These are phyloP conservation scores for Raphanus hybrid DNA, from an alignment of 441 rosid species.

Conservation along the genomic window DNA sequence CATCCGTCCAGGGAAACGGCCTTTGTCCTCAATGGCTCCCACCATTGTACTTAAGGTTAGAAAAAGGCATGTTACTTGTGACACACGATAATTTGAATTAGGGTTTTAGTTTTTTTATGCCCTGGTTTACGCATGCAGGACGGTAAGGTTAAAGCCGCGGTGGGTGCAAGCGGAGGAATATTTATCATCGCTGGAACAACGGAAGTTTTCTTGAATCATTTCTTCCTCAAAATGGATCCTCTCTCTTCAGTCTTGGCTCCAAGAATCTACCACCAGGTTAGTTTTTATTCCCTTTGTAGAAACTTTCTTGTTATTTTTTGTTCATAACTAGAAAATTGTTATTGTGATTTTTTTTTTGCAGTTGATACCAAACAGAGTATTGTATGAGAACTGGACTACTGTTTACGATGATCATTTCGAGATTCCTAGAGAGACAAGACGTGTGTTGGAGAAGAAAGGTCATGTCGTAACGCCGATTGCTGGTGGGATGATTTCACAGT, in stretches of 20 bases:
- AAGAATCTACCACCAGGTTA: constrained; percentile 58
- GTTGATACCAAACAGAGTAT: constrained; percentile 53
- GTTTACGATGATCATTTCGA: constrained; percentile 50
- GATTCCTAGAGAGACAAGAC: constrained; percentile 47
- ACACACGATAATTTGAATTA: neutral
- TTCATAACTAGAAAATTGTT: neutral
- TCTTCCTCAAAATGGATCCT: constrained; percentile 55
- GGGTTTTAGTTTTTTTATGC: neutral
- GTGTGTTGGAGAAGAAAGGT: constrained; percentile 50
- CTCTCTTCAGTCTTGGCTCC: constrained; percentile 56
- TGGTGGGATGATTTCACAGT: constrained; percentile 54
- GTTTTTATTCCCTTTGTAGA: constrained; percentile 10
- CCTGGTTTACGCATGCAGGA: constrained; percentile 36
- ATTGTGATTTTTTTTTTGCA: constrained; percentile 30
- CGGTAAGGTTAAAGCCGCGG: constrained; percentile 47
- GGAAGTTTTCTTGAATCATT: constrained; percentile 59
- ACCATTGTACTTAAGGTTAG: constrained; percentile 54
- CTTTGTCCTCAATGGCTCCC: constrained; percentile 63
- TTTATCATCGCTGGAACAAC: constrained; percentile 52
- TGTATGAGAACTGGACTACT: constrained; percentile 64
- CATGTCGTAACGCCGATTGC: constrained; percentile 49
- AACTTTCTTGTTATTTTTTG: constrained; percentile 18
- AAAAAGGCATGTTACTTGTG: constrained; percentile 7
- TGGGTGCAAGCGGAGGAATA: constrained; percentile 66
- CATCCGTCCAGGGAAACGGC: constrained; percentile 55